phyloP scores from a whole-genome alignment of 169 alveolate genomes.

The Eimeria acervulina region DNA sequence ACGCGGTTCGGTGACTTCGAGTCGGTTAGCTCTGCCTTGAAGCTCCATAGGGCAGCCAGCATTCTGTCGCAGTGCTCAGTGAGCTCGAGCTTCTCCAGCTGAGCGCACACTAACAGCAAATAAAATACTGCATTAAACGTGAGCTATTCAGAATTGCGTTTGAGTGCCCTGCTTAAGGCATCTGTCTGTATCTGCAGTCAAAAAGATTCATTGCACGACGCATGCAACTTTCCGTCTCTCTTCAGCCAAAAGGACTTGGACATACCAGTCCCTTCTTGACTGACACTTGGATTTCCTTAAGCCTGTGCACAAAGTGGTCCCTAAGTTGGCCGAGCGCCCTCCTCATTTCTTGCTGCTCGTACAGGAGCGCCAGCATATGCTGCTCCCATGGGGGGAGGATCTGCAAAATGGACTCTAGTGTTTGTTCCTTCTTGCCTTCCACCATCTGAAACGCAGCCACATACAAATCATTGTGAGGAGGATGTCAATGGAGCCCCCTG shows the following conservation, averaged over 20 bases:
- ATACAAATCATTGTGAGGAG: neutral
- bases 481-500: neutral
- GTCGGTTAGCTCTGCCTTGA: slow-evolving; percentile 86
- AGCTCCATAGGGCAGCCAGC: slow-evolving; percentile 85
- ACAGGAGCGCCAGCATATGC: slow-evolving; percentile 88
- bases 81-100: slow-evolving; percentile 88
- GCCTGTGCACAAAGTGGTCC: slow-evolving; percentile 85
- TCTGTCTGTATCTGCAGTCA: neutral
- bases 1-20: slow-evolving; percentile 82
- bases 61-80: slow-evolving; percentile 88
- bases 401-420: slow-evolving; percentile 86
- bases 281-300: slow-evolving; percentile 85
- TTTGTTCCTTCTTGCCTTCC: slow-evolving; percentile 85
- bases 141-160: neutral
- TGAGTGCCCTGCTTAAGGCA: no score
- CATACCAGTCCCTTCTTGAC: slow-evolving; percentile 86
- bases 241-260: neutral
- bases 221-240: neutral
- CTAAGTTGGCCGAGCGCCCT: slow-evolving; percentile 86
- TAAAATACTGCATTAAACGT: neutral
- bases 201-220: neutral
- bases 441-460: slow-evolving; percentile 81
- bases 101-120: neutral
- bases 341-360: slow-evolving; percentile 90
- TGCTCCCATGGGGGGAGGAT: slow-evolving; percentile 90